Base-by-base conservation (phyloP, 2,329 filamentous ascomycete species). In the Colletotrichum siamense region DNA sequence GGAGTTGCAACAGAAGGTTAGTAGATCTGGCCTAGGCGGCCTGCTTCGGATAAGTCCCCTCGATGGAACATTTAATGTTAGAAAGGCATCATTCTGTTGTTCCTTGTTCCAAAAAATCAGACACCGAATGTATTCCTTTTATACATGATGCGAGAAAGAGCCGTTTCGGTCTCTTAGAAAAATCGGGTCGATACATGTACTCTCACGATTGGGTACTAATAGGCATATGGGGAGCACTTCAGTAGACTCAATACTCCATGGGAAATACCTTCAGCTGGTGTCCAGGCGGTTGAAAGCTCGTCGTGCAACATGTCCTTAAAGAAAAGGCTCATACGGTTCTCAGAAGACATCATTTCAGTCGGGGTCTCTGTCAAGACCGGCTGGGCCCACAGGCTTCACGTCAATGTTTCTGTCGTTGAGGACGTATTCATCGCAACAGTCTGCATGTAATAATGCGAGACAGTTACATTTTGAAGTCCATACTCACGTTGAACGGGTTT, bases 401-500 rank as follows among this genome's bases (percentile, higher is more conserved):
- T 44, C 39, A 44, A n/a, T n/a, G 39, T n/a, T 49, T 22, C 39
- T 49, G 2, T 49, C 18, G 18, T 22, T n/a, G 5, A n/a, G 9
- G 18, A n/a, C 9, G 39, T 49, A 12, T 49, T 49, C 1, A 49
- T n/a, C 39, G 18, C 18, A 22, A 49, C 3, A 49, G 0, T 12
- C 39, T 0, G 18, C 9, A 49, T 2, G 10, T 12, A 49, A 49
- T 1, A 49, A n/a, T 12, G 3, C 9, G 0, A 49, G 1, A 0
- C 0, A 7, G 18, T 22, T 10, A 2, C 8, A 0, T 10, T 2
- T n/a, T 44, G 18, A 44, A 44, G 39, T 44, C 0, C 16, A n/a
- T 0, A n/a, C 8, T 6, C 16, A n/a, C 39, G 39, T 44, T n/a
- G 8, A n/a, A 44, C 0, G 5, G 8, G 8, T 6, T 4, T 44